Base-by-base conservation (phyloP, 768 basidiomycete species). In the Lactarius deliciosus region DNA sequence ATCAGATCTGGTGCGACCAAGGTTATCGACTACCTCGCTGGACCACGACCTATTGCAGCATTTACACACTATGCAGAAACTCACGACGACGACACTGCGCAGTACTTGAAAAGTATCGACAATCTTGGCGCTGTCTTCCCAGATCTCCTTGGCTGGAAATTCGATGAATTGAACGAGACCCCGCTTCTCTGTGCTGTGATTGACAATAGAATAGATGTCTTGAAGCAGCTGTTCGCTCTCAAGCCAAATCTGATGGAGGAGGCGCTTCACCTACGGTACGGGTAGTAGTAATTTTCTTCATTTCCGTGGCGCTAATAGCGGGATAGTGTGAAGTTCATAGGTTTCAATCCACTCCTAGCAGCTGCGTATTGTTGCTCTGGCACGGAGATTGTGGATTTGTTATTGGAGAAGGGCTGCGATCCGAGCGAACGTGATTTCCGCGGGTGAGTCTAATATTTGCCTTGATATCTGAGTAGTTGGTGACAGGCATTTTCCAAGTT, bases 61-160 rank as follows among this genome's bases (percentile, higher is more conserved):
- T 87, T 83, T 74, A 78, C 76, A 38, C 78, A 79, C 69, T 86
- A 85, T 66, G 79, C 81, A 0, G 74, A 79, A 7, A 78, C 76
- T 5, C 77, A 80, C 64, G 79, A 75, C 57, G 81, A 79, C 64
- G 76, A 79, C 16, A 76, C 72, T 16, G 85, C 85, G 1, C 76
- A 78, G 58, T 76, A 79, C 67, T 57, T 85, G 38, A 77, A 79
- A 28, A 76, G 79, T 15, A 73, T 79, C 2, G 69, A 73, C 7
- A 75, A 81, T 58, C 70, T 84, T 34, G 79, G 79, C 57, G 74
- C 77, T 36, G 73, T 77, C 16, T 72, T 88, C 13, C 81, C 82
- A 0, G 73, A 71, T 25, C 80, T 80, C 77, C 76, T 87, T 32
- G 87, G 87, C 6, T 85, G 85, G 83, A 72, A 70, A 2, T 72